These are phyloP conservation scores for Peniophora sp. DNA, from an alignment of 1,284 basidiomycete species.

Conservation along the genomic window DNA sequence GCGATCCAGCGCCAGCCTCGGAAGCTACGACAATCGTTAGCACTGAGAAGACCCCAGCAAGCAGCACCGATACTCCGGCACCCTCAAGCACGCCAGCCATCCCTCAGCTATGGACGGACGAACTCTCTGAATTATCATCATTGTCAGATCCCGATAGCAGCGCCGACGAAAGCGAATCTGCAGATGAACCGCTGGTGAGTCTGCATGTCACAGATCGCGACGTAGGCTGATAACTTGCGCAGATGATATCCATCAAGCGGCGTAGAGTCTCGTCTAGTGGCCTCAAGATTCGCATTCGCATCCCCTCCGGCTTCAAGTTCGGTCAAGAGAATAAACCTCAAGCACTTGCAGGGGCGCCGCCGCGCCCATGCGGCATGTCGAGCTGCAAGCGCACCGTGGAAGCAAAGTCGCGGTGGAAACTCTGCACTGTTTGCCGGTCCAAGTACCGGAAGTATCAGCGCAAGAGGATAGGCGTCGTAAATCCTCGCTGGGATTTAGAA, in stretches of 20 bases:
- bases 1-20: too few species aligned
- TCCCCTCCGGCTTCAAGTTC: background rate
- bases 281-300: background rate
- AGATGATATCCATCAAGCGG: background rate
- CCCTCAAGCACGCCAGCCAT: too few species aligned
- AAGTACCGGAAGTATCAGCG: background rate
- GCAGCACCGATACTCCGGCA: too few species aligned
- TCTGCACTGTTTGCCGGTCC: background rate
- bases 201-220: too few species aligned
- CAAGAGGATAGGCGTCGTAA: background rate
- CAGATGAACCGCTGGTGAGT: background rate
- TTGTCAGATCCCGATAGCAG: background rate
- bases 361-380: background rate
- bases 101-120: background rate
- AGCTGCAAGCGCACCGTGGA: background rate
- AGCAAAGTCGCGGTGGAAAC: background rate
- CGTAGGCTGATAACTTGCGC: background rate
- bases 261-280: background rate
- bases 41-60: too few species aligned
- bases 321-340: background rate
- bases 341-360: background rate
- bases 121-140: background rate
- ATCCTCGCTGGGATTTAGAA: background rate
- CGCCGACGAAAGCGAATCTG: background rate
- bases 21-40: too few species aligned